Evolutionary conservation across 768 basidiomycete species (phyloP).

Genomic region (Naganishia kalamii): DNA sequence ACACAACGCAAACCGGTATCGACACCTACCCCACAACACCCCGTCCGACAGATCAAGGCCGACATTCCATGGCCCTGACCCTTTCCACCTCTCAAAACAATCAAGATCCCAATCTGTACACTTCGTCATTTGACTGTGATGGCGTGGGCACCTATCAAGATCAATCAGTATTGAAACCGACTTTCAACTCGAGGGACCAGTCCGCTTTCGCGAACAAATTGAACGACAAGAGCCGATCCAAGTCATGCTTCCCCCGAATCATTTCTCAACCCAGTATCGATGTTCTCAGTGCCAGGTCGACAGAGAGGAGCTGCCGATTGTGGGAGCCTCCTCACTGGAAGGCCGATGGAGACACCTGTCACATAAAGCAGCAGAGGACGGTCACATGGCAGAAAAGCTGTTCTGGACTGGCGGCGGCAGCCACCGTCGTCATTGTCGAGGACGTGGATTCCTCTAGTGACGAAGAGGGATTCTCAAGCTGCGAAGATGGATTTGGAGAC

Average conservation of each 20-base stretch:
- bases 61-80: constrained; percentile 12
- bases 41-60: neutral
- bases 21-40: neutral
- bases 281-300: no score
- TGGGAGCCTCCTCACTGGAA: no score
- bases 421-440: neutral
- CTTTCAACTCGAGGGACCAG: neutral
- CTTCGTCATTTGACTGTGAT: neutral
- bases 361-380: no score
- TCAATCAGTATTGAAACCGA: neutral
- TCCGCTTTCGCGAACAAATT: no score
- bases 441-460: constrained; percentile 5
- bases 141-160: neutral
- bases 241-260: neutral
- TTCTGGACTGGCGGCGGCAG: neutral
- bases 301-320: no score
- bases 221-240: neutral
- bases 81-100: neutral
- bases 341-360: no score
- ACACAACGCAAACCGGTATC: no score
- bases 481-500: neutral
- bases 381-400: neutral
- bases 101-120: neutral
- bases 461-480: neutral
- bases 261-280: no score